A percentile compares a stretch with the other conserved stretches of the same genome.
Conservation (phyloP, 2,329 filamentous ascomycete genomes). For the Colletotrichum graminicola region DNA sequence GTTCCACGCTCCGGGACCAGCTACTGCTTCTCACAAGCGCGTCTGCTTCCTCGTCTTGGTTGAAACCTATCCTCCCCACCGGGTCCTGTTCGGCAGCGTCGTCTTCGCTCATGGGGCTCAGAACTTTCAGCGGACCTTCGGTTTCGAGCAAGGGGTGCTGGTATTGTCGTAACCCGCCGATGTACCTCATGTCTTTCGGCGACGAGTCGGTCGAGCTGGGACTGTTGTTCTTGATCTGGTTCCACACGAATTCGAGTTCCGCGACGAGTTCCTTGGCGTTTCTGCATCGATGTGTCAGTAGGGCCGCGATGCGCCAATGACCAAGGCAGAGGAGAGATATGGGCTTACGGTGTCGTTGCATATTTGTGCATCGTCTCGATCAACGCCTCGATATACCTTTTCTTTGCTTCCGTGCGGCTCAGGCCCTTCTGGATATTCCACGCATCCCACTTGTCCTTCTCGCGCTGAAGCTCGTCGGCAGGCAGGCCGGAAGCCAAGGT, state of each 20-base stretch:
- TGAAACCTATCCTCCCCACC: constrained; percentile 58
- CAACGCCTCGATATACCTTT: constrained; percentile 90
- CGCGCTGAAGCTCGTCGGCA: constrained; percentile 67
- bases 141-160: constrained; percentile 62
- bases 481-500: constrained; percentile 60
- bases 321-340: background rate
- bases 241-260: constrained; percentile 99
- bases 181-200: constrained; percentile 58
- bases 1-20: constrained; percentile 87
- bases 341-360: constrained; percentile 81
- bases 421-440: constrained; percentile 91
- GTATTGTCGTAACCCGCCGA: constrained; percentile 58
- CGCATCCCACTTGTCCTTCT: constrained; percentile 86
- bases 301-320: constrained; percentile 10
- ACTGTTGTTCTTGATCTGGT: constrained; percentile 92
- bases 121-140: constrained; percentile 73
- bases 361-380: constrained; percentile 98
- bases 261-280: constrained; percentile 89
- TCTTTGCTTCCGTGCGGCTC: constrained; percentile 91
- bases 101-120: constrained; percentile 89
- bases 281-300: constrained; percentile 51
- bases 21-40: constrained; percentile 62
- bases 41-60: constrained; percentile 60
- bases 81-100: constrained; percentile 74
- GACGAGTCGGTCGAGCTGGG: constrained; percentile 72